These are phyloP conservation scores for Solanum corneliomulleri DNA, from an alignment of 257 asterid species.

Conservation along the genomic window DNA sequence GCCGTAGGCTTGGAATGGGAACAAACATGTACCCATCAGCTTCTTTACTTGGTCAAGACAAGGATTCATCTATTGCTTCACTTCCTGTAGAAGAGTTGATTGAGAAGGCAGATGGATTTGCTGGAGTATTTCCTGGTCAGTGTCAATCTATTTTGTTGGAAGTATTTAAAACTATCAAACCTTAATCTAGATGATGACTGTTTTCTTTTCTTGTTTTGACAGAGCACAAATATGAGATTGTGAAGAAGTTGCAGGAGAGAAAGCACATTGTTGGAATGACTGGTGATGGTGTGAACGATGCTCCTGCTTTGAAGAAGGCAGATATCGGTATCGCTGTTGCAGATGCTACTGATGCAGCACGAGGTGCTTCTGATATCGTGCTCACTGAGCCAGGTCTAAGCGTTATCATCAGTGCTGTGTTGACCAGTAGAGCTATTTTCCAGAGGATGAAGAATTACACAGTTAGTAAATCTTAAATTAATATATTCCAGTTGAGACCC, in stretches of 20 bases:
- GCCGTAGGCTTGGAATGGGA: slow-evolving; percentile 99
- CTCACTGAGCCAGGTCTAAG: slow-evolving; percentile 98
- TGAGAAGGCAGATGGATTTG: slow-evolving; percentile 98
- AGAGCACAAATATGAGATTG: slow-evolving; percentile 99
- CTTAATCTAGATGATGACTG: background rate
- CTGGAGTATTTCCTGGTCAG: slow-evolving; percentile 97
- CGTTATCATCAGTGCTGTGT: slow-evolving; percentile 92
- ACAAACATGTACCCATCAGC: slow-evolving; percentile 95
- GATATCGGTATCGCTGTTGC: slow-evolving; percentile 97
- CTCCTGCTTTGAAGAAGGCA: slow-evolving; percentile 97
- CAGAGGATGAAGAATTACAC: slow-evolving; percentile 98
- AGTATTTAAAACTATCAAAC: background rate
- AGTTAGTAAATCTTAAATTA: slow-evolving; percentile 23
- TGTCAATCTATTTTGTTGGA: background rate
- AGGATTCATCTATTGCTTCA: slow-evolving; percentile 78
- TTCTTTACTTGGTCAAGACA: slow-evolving; percentile 85
- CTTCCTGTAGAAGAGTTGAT: slow-evolving; percentile 91
- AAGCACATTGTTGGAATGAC: slow-evolving; percentile 98
- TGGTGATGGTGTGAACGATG: slow-evolving; percentile 99
- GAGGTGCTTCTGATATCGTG: slow-evolving; percentile 94
- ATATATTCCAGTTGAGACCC: background rate
- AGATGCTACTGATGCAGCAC: slow-evolving; percentile 97
- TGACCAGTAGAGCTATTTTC: slow-evolving; percentile 97
- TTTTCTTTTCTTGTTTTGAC: slow-evolving; percentile 9
- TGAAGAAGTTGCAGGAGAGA: slow-evolving; percentile 95